Evolutionary conservation across 176 grass and related monocot species (phyloP).

Genomic region (Eragrostis curvula): DNA sequence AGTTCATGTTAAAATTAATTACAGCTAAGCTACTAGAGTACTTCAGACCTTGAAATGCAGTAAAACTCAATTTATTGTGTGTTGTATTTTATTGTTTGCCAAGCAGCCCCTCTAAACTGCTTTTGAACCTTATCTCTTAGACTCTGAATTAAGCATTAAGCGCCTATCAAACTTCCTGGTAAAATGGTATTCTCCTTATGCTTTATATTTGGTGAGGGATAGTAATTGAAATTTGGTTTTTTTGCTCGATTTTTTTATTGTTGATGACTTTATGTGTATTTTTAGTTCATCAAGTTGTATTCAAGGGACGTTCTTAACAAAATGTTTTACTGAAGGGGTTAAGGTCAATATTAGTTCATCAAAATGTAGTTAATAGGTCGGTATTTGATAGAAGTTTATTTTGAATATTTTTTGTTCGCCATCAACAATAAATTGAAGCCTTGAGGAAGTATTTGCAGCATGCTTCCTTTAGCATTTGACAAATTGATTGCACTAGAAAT

Average conservation of each 20-base stretch:
- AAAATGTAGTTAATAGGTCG: not conserved
- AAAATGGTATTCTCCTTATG: slow-evolving; percentile 37
- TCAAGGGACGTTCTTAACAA: not conserved
- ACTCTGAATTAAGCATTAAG: slow-evolving; percentile 44
- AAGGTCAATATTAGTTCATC: not conserved
- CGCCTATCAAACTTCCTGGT: slow-evolving; percentile 30
- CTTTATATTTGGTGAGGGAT: slow-evolving; percentile 20
- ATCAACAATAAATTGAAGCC: not conserved
- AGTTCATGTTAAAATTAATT: slow-evolving; percentile 45
- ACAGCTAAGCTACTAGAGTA: slow-evolving; percentile 49
- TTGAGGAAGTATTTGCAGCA: not conserved
- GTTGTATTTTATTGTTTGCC: slow-evolving; percentile 58
- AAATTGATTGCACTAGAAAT: not conserved
- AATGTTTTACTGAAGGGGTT: not conserved
- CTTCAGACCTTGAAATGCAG: slow-evolving; percentile 53
- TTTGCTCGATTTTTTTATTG: slow-evolving; percentile 3
- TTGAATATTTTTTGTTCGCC: not conserved
- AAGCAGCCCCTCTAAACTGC: slow-evolving; percentile 53
- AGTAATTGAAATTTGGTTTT: slow-evolving; percentile 17
- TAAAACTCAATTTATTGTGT: slow-evolving; percentile 58
- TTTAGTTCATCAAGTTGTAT: slow-evolving; percentile 23
- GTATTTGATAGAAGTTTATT: not conserved
- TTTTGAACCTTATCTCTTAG: slow-evolving; percentile 41
- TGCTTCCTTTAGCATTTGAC: not conserved
- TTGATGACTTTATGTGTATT: not conserved